Conservation (phyloP, 2,329 filamentous ascomycete species). For the Colletotrichum incanum region DNA sequence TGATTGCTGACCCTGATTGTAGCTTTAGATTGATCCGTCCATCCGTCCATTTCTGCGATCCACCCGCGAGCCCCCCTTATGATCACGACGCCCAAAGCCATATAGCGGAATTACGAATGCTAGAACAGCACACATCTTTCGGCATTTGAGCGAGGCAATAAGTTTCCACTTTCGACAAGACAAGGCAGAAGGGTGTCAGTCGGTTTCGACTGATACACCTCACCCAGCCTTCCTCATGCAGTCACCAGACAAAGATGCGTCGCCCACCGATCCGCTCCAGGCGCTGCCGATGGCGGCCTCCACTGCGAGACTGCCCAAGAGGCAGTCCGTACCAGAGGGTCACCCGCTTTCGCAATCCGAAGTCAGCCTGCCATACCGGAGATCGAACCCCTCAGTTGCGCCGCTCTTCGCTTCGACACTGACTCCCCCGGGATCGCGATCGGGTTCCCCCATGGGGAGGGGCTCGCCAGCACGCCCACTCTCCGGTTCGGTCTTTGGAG, state of each 20-base stretch:
- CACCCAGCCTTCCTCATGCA: constrained; percentile 67
- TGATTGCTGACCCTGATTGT: not conserved
- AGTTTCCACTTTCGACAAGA: constrained; percentile 21
- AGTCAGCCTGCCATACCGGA: constrained; percentile 67
- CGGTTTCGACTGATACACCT: constrained; percentile 35
- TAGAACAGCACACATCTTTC: constrained; percentile 12
- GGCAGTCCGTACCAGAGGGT: constrained; percentile 68
- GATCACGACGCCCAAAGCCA: constrained; percentile 38
- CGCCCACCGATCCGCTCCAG: constrained; percentile 77
- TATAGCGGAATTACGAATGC: constrained; percentile 21
- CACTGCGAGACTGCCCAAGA: constrained; percentile 72
- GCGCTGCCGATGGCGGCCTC: constrained; percentile 78
- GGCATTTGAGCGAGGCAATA: not conserved
- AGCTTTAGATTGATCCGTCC: constrained; percentile 23
- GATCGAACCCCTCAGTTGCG: constrained; percentile 71
- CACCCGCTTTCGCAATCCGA: constrained; percentile 67
- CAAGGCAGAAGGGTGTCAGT: constrained; percentile 39
- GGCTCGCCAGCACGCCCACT: constrained; percentile 71
- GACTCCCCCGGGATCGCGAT: constrained; percentile 77
- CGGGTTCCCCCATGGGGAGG: constrained; percentile 76
- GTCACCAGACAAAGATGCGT: constrained; percentile 75
- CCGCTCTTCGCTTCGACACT: constrained; percentile 77
- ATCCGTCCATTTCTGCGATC: constrained; percentile 25
- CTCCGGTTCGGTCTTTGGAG: constrained; percentile 71
- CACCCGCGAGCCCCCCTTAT: constrained; percentile 31